These are phyloP conservation scores for Triglochin maritima DNA, from an alignment of 106 monocot species.

Conservation along the genomic window DNA sequence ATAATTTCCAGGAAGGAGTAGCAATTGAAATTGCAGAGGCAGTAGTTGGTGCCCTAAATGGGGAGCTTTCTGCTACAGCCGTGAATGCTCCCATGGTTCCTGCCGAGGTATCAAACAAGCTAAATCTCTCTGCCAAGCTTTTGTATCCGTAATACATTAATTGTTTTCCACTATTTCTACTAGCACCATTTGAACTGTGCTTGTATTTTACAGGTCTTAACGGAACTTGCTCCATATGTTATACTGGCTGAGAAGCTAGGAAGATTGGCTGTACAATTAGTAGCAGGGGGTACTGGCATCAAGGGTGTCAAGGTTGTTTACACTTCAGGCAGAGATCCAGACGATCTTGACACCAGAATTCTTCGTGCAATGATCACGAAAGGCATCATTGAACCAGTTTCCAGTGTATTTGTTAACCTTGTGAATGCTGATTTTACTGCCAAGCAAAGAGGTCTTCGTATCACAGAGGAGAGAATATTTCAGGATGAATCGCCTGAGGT, in stretches of 20 bases:
- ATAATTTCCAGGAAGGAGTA: constrained; percentile 13
- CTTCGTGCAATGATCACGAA: constrained; percentile 18
- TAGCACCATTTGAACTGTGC: not conserved
- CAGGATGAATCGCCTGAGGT: constrained; percentile 13
- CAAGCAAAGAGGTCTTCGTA: constrained; percentile 17
- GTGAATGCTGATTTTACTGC: constrained; percentile 23
- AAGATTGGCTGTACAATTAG: constrained; percentile 16
- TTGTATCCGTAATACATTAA: not conserved
- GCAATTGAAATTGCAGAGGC: constrained; percentile 24
- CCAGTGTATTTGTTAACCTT: constrained; percentile 17
- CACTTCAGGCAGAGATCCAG: constrained; percentile 3
- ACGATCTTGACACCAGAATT: constrained; percentile 18
- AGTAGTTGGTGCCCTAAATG: constrained; percentile 14
- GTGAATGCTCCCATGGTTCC: constrained; percentile 23
- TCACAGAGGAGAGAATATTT: constrained; percentile 13
- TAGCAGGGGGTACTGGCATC: constrained; percentile 16
- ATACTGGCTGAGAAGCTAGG: constrained; percentile 16
- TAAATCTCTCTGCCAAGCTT: not conserved
- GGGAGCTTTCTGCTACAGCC: constrained; percentile 19
- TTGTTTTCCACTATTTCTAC: not conserved
- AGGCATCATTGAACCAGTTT: constrained; percentile 14
- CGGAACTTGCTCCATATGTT: constrained; percentile 18
- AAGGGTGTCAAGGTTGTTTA: constrained; percentile 24
- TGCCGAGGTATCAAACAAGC: constrained; percentile 10
- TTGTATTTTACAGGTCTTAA: constrained; percentile 1